Evolutionary conservation across 495 filamentous ascomycete species (phyloP), one percentile per base, ranked within the genome.

Genomic region (Daldinia decipiens): DNA sequence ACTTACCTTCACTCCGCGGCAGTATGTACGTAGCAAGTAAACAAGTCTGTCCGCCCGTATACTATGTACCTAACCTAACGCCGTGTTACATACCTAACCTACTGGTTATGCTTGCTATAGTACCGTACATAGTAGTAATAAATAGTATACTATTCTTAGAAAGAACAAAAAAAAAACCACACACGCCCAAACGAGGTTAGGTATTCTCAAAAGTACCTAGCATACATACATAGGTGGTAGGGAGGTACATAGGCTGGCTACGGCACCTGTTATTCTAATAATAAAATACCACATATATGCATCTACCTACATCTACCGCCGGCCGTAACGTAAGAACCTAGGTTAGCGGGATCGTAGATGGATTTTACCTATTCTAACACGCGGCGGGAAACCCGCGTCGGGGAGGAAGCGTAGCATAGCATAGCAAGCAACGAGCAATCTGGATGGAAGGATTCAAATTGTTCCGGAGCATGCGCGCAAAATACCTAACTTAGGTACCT

Each of bases 361-460:
- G 70, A 65, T 61, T 57, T 57, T n/a, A 8, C 3, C 2, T 24
- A 24, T 2, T 63, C 31, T 52, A 27, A 53, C 59, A 52, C 60
- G 60, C 60, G 56, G 60, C 60, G 56, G 59, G 54, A 52, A 51
- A 65, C 27, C 50, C 26, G 27, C 45, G 9, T 21, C 45, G 17
- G 47, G 61, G 50, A 62, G 17, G 50, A 47, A 24, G 17, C n/a
- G 11, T 19, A 47, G 0, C 31, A 24, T 24, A 24, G 21, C 31
- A 32, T 32, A 32, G 0, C 31, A 9, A 32, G 31, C 17, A 43
- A 24, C 2, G 21, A 47, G 21, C 39, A 51, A 62, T 59, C 52
- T 68, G 62, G 65, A 59, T 68, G 38, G 65, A 73, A 66, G 70
- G 65, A 73, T 73, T 59, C 47, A 62, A 45, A 36, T 56, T 31